Evolutionary conservation across 176 grass and related monocot species (phyloP).

Genomic region (Rhipidocladum racemiflorum): DNA sequence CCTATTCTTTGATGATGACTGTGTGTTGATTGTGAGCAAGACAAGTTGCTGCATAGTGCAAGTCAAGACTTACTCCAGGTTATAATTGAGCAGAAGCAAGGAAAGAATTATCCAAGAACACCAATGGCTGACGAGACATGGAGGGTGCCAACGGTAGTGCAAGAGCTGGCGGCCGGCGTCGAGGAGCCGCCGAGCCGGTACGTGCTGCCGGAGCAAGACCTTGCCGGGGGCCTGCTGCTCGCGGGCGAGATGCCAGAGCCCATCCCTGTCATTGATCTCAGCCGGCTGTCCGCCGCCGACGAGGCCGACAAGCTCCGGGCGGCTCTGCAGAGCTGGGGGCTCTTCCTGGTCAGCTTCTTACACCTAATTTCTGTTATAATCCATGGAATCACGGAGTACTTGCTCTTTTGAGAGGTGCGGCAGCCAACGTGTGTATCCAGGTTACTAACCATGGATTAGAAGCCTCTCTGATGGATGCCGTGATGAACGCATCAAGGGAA

Average conservation of each 20-base stretch:
- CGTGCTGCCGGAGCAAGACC: conserved; percentile 3
- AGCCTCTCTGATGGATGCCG: conserved; percentile 38
- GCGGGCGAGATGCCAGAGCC: background rate
- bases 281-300: conserved; percentile 1
- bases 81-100: no score
- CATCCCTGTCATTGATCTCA: conserved; percentile 36
- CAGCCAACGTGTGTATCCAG: background rate
- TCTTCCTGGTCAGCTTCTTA: conserved; percentile 33
- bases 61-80: no score
- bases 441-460: conserved; percentile 19
- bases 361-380: no score
- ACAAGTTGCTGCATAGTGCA: no score
- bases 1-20: no score
- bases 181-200: conserved; percentile 43
- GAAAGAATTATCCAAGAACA: no score
- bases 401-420: no score
- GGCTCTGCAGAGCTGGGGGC: conserved; percentile 46
- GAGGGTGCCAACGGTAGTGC: conserved; percentile 10
- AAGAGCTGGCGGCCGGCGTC: conserved; percentile 29
- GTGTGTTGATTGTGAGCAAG: no score
- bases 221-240: background rate
- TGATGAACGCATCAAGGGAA: conserved; percentile 26
- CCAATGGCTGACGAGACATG: background rate
- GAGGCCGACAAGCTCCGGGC: conserved; percentile 44
- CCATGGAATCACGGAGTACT: no score